phyloP scores from a whole-genome alignment of 1,284 basidiomycete genomes.

The Boletus smithii region DNA sequence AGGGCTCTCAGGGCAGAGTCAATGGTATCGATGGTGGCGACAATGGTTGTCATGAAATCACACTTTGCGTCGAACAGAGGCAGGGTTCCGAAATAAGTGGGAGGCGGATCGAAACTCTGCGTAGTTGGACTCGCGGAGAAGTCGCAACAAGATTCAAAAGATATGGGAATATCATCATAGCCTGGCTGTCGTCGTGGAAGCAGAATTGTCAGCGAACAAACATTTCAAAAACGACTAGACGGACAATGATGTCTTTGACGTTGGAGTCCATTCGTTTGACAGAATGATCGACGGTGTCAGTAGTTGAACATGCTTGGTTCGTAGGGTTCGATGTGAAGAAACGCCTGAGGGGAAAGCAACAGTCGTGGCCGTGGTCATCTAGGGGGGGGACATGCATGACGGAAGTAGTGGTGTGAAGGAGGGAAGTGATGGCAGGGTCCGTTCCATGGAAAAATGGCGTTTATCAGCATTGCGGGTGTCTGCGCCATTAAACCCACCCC shows the following conservation, averaged over 20 bases:
- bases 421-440: slow-evolving; percentile 6
- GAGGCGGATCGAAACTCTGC: slow-evolving; percentile 33
- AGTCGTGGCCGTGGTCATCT: slow-evolving; percentile 23
- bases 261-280: slow-evolving; percentile 5
- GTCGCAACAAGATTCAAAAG: slow-evolving; percentile 34
- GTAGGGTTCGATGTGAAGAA: slow-evolving; percentile 16
- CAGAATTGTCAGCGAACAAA: slow-evolving; percentile 9
- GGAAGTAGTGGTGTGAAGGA: slow-evolving; percentile 3
- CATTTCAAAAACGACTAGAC: slow-evolving; percentile 4
- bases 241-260: slow-evolving; percentile 10
- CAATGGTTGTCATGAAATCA: slow-evolving; percentile 42
- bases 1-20: slow-evolving; percentile 47
- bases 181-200: slow-evolving; percentile 17
- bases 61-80: slow-evolving; percentile 15
- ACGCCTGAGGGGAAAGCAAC: slow-evolving; percentile 24
- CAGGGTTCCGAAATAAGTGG: slow-evolving; percentile 39
- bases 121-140: slow-evolving; percentile 19
- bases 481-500: slow-evolving; percentile 8
- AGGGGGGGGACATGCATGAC: slow-evolving; percentile 25
- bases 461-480: slow-evolving; percentile 30
- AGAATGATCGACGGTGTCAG: neutral
- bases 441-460: slow-evolving; percentile 27
- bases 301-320: no score
- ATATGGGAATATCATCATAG: slow-evolving; percentile 24
- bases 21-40: slow-evolving; percentile 45